phyloP scores from a whole-genome alignment of 164 flowering plant species.

The Santalum album region DNA sequence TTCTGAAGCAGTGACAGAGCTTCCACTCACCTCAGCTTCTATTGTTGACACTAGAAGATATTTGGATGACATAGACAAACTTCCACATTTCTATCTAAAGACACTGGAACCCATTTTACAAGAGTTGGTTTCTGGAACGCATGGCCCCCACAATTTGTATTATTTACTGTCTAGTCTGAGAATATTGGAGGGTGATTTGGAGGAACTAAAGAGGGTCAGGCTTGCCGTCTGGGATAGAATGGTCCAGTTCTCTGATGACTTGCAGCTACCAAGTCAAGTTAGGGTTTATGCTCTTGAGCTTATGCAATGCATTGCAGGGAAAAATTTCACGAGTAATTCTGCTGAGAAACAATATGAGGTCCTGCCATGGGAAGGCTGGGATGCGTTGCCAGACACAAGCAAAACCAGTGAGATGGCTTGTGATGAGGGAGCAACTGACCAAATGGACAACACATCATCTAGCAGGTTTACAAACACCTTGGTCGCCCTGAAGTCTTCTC shows the following conservation, averaged over 20 bases:
- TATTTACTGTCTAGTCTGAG: conserved; percentile 54
- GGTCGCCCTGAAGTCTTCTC: conserved; percentile 82
- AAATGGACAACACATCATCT: conserved; percentile 30
- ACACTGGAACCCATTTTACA: conserved; percentile 48
- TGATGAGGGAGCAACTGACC: conserved; percentile 21
- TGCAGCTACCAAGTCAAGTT: conserved; percentile 55
- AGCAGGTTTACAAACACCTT: conserved; percentile 57
- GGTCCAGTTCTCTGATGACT: conserved; percentile 49
- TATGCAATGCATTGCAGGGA: conserved; percentile 62
- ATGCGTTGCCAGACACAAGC: conserved; percentile 23
- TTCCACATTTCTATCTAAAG: conserved; percentile 45
- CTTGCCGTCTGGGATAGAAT: conserved; percentile 66
- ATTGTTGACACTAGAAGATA: conserved; percentile 7
- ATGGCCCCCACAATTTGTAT: conserved; percentile 32
- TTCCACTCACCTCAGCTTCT: conserved; percentile 13
- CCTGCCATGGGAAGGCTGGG: conserved; percentile 89
- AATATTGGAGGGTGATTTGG: conserved; percentile 54
- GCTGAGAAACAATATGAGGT: conserved; percentile 33
- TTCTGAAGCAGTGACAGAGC: conserved; percentile 22
- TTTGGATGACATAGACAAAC: conserved; percentile 21
- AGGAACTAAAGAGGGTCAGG: conserved; percentile 50
- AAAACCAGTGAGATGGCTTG: conserved; percentile 21
- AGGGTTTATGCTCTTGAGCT: conserved; percentile 73
- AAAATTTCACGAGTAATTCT: conserved; percentile 32
- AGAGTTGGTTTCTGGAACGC: conserved; percentile 32